These are phyloP conservation scores for Boeremia exigua DNA, from an alignment of 2,329 filamentous ascomycete genomes.

Conservation along the genomic window DNA sequence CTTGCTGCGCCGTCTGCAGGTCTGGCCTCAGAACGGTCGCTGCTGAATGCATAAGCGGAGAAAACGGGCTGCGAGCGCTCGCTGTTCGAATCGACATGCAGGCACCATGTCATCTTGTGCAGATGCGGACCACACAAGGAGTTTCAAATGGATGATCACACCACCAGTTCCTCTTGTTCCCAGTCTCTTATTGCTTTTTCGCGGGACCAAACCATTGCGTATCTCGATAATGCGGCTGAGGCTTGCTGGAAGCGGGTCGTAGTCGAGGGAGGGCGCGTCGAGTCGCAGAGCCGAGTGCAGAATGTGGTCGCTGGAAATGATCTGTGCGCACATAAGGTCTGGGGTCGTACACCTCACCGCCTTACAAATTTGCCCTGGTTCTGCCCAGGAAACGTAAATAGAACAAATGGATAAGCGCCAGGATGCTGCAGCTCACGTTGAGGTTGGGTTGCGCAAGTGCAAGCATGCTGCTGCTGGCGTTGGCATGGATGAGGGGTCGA, in stretches of 20 bases:
- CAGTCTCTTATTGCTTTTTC: not conserved
- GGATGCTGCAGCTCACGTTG: not conserved
- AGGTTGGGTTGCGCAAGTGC: conserved; percentile 2
- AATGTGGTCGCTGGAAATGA: not conserved
- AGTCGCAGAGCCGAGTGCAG: too few relatives aligned
- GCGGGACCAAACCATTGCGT: not conserved
- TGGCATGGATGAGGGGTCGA: conserved; percentile 2
- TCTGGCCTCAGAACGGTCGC: not conserved
- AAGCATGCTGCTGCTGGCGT: conserved; percentile 13
- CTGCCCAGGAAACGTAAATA: conserved; percentile 7
- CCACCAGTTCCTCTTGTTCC: not conserved
- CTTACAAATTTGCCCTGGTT: not conserved
- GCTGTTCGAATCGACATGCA: conserved; percentile 14
- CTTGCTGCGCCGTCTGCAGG: conserved; percentile 6
- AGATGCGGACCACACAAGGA: not conserved
- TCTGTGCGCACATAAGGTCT: conserved; percentile 5
- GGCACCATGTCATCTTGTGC: conserved; percentile 12
- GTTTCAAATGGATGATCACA: conserved; percentile 4
- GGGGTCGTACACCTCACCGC: conserved; percentile 10
- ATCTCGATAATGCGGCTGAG: not conserved
- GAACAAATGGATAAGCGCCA: conserved; percentile 2
- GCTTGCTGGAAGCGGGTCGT: not conserved
- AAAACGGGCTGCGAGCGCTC: not conserved
- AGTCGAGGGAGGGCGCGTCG: too few relatives aligned
- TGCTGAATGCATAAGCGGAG: not conserved